Evolutionary conservation across 257 asterid species (phyloP).

Genomic region (Fraxinus quadrangulata): DNA sequence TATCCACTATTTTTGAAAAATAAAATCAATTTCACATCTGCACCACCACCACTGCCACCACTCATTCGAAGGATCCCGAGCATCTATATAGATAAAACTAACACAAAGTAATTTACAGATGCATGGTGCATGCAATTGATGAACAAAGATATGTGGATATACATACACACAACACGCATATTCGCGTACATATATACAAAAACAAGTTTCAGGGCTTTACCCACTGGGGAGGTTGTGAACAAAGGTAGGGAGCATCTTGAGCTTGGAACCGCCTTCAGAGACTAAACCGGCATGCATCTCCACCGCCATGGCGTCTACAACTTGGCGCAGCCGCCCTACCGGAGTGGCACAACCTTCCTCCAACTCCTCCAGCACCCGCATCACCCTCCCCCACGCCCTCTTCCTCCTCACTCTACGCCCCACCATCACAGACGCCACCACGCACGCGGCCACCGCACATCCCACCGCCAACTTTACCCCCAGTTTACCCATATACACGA

Average conservation of each 20-base stretch:
- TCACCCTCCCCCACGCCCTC: slow-evolving; percentile 65
- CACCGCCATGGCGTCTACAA: background rate
- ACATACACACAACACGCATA: background rate
- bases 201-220: slow-evolving; percentile 42
- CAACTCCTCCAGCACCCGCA: slow-evolving; percentile 63
- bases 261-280: slow-evolving; percentile 92
- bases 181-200: background rate
- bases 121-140: slow-evolving; percentile 29
- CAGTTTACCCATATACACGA: slow-evolving; percentile 51
- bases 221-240: slow-evolving; percentile 77
- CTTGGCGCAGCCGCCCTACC: background rate
- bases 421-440: slow-evolving; percentile 65
- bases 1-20: slow-evolving; percentile 2
- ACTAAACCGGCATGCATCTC: slow-evolving; percentile 36
- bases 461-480: slow-evolving; percentile 67
- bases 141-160: background rate
- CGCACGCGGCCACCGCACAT: slow-evolving; percentile 72
- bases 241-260: slow-evolving; percentile 80
- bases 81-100: background rate
- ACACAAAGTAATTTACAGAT: slow-evolving; percentile 16
- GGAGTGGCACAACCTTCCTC: slow-evolving; percentile 74
- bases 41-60: background rate
- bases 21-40: slow-evolving; percentile 11
- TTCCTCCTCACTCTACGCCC: slow-evolving; percentile 57
- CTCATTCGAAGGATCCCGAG: background rate